Percentiles rank a stretch among this genome's conserved stretches.
Evolutionary conservation across 495 filamentous ascomycete species (phyloP).

Genomic region (Elaphomyces granulatus): DNA sequence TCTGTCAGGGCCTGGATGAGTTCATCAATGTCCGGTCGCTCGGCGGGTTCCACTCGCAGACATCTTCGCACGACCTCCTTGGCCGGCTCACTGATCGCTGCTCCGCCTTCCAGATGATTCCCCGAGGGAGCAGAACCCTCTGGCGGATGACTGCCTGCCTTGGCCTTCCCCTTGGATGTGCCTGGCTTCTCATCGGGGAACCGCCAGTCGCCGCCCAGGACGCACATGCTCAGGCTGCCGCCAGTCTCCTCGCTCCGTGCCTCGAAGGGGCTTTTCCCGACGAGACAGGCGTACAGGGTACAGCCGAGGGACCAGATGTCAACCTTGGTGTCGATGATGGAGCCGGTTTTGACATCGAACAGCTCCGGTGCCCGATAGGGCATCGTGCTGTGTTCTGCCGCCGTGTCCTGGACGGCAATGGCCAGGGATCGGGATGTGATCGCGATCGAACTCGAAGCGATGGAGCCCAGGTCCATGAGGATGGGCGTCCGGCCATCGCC

Average conservation of each 20-base stretch:
- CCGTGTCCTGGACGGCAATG: constrained; percentile 80
- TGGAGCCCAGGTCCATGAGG: constrained; percentile 94
- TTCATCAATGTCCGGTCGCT: constrained; percentile 83
- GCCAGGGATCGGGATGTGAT: constrained; percentile 88
- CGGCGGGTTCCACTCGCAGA: constrained; percentile 79
- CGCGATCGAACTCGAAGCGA: constrained; percentile 77
- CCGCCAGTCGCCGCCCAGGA: constrained; percentile 82
- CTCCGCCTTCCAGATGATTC: constrained; percentile 12
- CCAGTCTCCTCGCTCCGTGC: constrained; percentile 90
- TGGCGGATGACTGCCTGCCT: constrained; percentile 20
- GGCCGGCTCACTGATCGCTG: constrained; percentile 67
- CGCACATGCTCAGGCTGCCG: constrained; percentile 80
- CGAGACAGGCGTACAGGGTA: constrained; percentile 88
- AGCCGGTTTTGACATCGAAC: constrained; percentile 93
- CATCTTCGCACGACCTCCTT: constrained; percentile 79
- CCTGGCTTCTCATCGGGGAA: constrained; percentile 69
- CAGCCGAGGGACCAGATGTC: constrained; percentile 97
- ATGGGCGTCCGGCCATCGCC: constrained; percentile 78
- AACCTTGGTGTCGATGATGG: constrained; percentile 87
- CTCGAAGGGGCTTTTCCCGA: constrained; percentile 94
- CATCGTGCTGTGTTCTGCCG: constrained; percentile 95
- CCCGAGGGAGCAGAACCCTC: constrained; percentile 12
- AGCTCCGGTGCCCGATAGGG: constrained; percentile 95
- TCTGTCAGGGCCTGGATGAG: constrained; percentile 67
- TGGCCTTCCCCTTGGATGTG: constrained; percentile 41